phyloP scores from a whole-genome alignment of 768 basidiomycete genomes.

The Trametes villosa region DNA sequence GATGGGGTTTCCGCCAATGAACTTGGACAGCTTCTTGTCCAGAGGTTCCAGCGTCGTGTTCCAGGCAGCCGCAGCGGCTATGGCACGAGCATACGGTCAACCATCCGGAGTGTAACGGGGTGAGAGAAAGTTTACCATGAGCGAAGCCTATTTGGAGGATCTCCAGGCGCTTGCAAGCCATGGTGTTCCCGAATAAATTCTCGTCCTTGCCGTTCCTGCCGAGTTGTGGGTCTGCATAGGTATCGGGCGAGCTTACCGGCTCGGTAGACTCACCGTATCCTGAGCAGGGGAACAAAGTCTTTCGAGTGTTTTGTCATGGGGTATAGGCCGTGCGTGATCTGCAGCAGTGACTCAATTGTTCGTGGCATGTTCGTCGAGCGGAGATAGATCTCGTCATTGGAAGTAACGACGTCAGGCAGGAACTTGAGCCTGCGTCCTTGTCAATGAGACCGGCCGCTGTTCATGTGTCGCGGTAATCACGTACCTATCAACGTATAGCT shows the following conservation, averaged over 20 bases:
- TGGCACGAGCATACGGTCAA: neutral
- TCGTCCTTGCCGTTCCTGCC: slow-evolving; percentile 70
- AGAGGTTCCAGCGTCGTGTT: slow-evolving; percentile 64
- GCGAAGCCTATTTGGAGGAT: slow-evolving; percentile 66
- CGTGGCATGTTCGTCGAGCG: slow-evolving; percentile 80
- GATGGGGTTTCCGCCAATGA: slow-evolving; percentile 67
- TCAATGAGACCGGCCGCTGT: neutral
- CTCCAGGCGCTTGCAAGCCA: slow-evolving; percentile 69
- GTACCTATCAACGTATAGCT: slow-evolving; percentile 74
- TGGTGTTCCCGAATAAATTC: slow-evolving; percentile 70
- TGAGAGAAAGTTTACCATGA: slow-evolving; percentile 47
- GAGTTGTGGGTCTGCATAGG: neutral
- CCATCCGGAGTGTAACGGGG: neutral
- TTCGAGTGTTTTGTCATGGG: slow-evolving; percentile 53
- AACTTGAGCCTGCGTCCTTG: slow-evolving; percentile 57
- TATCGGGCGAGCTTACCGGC: neutral
- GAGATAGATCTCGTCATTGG: slow-evolving; percentile 57
- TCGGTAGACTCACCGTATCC: slow-evolving; percentile 53
- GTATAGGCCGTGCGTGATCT: slow-evolving; percentile 76
- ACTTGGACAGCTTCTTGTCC: slow-evolving; percentile 70
- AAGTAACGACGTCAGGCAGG: slow-evolving; percentile 56
- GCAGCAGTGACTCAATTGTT: slow-evolving; percentile 75
- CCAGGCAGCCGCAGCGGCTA: slow-evolving; percentile 67
- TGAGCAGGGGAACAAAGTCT: slow-evolving; percentile 51
- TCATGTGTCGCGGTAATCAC: slow-evolving; percentile 19